phyloP scores from a whole-genome alignment of 163 green algal genomes.

The Chlorella variabilis region DNA sequence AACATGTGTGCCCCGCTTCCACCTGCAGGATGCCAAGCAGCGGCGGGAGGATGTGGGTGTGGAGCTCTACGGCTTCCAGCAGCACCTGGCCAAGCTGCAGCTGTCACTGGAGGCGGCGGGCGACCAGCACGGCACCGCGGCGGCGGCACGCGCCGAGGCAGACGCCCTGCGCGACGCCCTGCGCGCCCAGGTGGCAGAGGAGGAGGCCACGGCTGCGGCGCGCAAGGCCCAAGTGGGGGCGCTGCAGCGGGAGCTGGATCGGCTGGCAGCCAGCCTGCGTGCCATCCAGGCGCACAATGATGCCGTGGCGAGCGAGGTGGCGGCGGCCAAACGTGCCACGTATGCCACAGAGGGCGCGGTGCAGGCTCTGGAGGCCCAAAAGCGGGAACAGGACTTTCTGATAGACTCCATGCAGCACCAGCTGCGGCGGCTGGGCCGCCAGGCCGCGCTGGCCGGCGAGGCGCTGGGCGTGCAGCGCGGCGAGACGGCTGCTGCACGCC shows the following conservation, averaged over 20 bases:
- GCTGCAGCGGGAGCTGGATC: slow-evolving; percentile 83
- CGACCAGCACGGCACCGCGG: slow-evolving; percentile 60
- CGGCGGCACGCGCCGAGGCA: slow-evolving; percentile 43
- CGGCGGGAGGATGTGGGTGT: slow-evolving; percentile 85
- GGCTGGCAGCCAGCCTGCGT: slow-evolving; percentile 69
- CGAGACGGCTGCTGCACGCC: slow-evolving; percentile 80
- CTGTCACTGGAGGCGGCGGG: slow-evolving; percentile 80
- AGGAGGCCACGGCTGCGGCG: slow-evolving; percentile 41
- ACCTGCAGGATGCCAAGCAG: slow-evolving; percentile 71
- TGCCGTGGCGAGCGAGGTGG: slow-evolving; percentile 87
- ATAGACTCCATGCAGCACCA: slow-evolving; percentile 73
- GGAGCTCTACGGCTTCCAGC: slow-evolving; percentile 93
- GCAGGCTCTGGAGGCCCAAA: slow-evolving; percentile 81
- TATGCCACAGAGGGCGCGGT: slow-evolving; percentile 85
- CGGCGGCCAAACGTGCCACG: slow-evolving; percentile 79
- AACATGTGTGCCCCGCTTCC: background rate
- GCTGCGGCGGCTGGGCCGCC: slow-evolving; percentile 29
- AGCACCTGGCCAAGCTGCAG: slow-evolving; percentile 89
- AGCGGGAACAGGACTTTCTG: slow-evolving; percentile 86
- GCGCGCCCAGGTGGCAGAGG: slow-evolving; percentile 26
- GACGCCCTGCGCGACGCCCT: slow-evolving; percentile 65
- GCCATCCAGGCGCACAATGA: slow-evolving; percentile 89
- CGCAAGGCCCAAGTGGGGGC: slow-evolving; percentile 64
- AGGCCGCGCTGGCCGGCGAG: slow-evolving; percentile 65
- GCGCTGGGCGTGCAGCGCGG: slow-evolving; percentile 78